Evolutionary conservation across 257 asterid species (phyloP).

Genomic region (Capsicum pubescens): DNA sequence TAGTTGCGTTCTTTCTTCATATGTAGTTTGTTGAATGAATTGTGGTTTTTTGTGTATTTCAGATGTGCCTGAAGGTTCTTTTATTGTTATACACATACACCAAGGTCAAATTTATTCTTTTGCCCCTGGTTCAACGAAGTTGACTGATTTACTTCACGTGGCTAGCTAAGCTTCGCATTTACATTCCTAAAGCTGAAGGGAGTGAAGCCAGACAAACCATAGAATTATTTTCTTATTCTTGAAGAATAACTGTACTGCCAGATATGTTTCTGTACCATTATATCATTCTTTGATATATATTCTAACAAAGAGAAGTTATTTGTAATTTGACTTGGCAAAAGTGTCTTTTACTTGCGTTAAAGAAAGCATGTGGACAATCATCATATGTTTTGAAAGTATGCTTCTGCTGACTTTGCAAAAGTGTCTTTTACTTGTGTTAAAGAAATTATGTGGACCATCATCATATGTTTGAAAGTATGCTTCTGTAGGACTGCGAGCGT

Average conservation of each 20-base stretch:
- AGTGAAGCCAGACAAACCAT: constrained; percentile 62
- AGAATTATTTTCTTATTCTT: not conserved
- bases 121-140: constrained; percentile 97
- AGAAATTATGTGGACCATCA: not conserved
- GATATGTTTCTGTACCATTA: not conserved
- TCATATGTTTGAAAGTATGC: not conserved
- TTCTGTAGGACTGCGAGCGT: constrained; percentile 52
- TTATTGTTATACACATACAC: constrained; percentile 85
- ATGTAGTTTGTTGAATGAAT: constrained; percentile 21
- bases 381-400: no score
- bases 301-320: not conserved
- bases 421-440: not conserved
- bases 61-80: constrained; percentile 97
- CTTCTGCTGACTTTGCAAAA: no score
- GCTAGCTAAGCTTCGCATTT: constrained; percentile 90
- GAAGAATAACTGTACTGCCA: constrained; percentile 6
- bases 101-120: constrained; percentile 85
- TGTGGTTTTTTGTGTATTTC: constrained; percentile 25
- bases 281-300: not conserved
- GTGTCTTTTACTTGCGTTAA: no score
- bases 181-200: constrained; percentile 81
- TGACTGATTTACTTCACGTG: constrained; percentile 87
- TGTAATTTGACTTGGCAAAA: not conserved
- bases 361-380: no score
- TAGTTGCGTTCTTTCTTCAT: constrained; percentile 21